Percentiles rank a stretch among this genome's conserved stretches.
phyloP scores from a whole-genome alignment of 371 early-diverging fungal genomes.

The Caulochytrium protostelioides region DNA sequence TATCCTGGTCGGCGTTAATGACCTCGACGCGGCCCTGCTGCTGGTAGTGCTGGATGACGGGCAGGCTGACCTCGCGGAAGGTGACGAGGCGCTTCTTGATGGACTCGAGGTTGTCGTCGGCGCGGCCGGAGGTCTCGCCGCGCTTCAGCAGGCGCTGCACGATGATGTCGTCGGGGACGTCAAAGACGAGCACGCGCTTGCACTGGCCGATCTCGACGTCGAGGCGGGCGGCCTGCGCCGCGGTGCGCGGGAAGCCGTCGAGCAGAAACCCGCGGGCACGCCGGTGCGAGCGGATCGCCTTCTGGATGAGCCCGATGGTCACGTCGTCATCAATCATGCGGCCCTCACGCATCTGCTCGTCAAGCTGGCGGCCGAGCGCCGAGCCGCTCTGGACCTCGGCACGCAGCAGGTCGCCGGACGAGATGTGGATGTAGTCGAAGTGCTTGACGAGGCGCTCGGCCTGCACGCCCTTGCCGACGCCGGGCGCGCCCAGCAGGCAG shows the following conservation, averaged over 20 bases:
- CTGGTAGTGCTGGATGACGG: constrained; percentile 26
- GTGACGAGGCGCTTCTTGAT: constrained; percentile 20
- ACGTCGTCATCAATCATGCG: constrained; percentile 26
- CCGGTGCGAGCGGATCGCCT: constrained; percentile 1
- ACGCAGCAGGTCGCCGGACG: constrained; percentile 45
- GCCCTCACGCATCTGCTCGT: constrained; percentile 25
- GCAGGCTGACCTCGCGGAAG: constrained; percentile 19
- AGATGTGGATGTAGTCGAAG: constrained; percentile 29
- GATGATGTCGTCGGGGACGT: constrained; percentile 11
- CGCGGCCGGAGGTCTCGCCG: constrained; percentile 21
- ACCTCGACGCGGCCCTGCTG: constrained; percentile 5
- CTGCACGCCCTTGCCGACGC: constrained; percentile 43
- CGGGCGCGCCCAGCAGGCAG: too few relatives aligned
- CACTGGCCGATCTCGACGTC: constrained; percentile 9
- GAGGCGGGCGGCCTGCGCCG: constrained; percentile 6
- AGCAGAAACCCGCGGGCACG: constrained; percentile 4
- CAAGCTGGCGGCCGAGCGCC: constrained; percentile 16
- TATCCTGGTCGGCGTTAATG: too few relatives aligned
- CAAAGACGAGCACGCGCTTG: constrained; percentile 19
- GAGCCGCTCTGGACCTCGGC: constrained; percentile 25
- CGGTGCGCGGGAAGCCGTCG: constrained; percentile 9
- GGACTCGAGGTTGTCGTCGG: constrained; percentile 23
- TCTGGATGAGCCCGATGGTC: constrained; percentile 8
- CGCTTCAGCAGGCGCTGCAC: constrained; percentile 16
- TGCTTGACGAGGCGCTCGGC: constrained; percentile 24